These are phyloP conservation scores for Epichloe uncinata DNA, from an alignment of 2,329 filamentous ascomycete species.

Conservation along the genomic window DNA sequence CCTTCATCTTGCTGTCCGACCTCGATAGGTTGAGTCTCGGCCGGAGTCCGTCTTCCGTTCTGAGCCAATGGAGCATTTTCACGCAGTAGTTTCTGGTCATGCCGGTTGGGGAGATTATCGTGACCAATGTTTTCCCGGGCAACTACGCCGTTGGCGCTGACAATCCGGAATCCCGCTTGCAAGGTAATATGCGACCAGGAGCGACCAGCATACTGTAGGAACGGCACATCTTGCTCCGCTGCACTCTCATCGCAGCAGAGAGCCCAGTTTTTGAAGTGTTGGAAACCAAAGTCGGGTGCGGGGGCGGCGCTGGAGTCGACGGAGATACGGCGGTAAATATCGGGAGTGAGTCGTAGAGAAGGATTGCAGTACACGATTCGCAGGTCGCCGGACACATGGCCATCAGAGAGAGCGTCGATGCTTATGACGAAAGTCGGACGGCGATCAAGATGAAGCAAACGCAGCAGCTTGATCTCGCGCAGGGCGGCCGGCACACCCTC, in stretches of 20 bases:
- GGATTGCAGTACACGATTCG: constrained; percentile 25
- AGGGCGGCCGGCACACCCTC: constrained; percentile 3
- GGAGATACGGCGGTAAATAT: constrained; percentile 1
- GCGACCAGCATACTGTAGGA: constrained; percentile 6
- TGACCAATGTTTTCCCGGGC: constrained; percentile 7
- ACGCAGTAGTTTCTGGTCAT: background rate
- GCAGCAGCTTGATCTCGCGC: constrained; percentile 21
- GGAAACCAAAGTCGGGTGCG: background rate
- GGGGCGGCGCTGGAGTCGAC: background rate
- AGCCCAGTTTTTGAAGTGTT: constrained; percentile 4
- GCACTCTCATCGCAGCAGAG: background rate
- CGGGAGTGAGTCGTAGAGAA: background rate
- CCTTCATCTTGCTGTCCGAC: constrained; percentile 12
- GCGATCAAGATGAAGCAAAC: constrained; percentile 28
- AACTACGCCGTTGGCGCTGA: constrained; percentile 11
- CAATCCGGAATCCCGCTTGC: background rate
- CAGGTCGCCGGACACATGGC: constrained; percentile 5
- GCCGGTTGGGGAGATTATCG: background rate
- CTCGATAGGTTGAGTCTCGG: constrained; percentile 1
- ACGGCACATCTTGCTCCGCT: background rate
- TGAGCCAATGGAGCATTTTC: background rate
- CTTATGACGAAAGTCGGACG: constrained; percentile 27
- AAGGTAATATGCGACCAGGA: constrained; percentile 4
- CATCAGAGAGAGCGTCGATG: constrained; percentile 7
- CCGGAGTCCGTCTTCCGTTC: background rate